phyloP scores from a whole-genome alignment of 108 stramenopile species.

The Conticribra guillardii region DNA sequence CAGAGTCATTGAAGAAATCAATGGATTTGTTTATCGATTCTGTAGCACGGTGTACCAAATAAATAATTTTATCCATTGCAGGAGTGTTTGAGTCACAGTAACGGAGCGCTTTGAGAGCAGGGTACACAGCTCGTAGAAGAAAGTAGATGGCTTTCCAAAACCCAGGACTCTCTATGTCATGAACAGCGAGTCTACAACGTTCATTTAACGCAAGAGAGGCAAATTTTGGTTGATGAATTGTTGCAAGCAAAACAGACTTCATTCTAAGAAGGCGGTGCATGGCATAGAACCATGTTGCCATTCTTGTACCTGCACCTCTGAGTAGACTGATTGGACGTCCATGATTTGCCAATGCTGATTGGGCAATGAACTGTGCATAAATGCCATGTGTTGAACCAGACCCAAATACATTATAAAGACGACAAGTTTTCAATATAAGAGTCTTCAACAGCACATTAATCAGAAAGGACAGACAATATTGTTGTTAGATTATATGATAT shows the following conservation, averaged over 20 bases:
- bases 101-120: conserved; percentile 2
- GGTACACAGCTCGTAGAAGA: conserved; percentile 12
- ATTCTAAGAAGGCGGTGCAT: conserved; percentile 13
- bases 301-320: conserved; percentile 25
- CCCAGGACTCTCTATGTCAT: conserved; percentile 1
- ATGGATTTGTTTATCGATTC: background rate
- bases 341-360: conserved; percentile 11
- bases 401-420: conserved; percentile 16
- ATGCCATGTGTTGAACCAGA: conserved; percentile 11
- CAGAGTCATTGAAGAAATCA: conserved; percentile 1
- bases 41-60: background rate
- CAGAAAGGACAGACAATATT: no score
- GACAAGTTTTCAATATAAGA: conserved; percentile 1
- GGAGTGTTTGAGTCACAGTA: conserved; percentile 9
- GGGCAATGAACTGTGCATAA: conserved; percentile 19
- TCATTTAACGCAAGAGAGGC: background rate
- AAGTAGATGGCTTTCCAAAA: conserved; percentile 20
- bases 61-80: conserved; percentile 9
- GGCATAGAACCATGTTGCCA: conserved; percentile 30
- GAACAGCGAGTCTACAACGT: background rate
- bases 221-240: conserved; percentile 16
- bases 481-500: background rate
- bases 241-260: conserved; percentile 6
- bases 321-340: conserved; percentile 19
- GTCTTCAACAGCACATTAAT: no score